Base-by-base conservation (phyloP, 768 basidiomycete genomes). In the Coprinellus micaceus region DNA sequence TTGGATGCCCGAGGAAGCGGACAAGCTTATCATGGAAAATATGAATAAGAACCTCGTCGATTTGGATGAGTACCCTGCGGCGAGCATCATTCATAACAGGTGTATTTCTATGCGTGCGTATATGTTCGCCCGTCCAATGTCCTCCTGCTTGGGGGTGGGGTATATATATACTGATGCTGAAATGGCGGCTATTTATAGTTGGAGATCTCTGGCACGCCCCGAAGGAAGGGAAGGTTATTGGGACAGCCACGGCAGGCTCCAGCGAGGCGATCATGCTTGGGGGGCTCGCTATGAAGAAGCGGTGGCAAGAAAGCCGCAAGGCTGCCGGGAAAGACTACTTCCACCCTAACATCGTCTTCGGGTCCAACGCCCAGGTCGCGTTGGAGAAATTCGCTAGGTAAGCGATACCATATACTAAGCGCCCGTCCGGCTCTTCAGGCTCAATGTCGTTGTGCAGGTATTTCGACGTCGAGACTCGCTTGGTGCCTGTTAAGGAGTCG, bases 241-340 rank as follows among this genome's bases (percentile, higher is more conserved):
- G 86, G 12, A 83, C 83, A 0, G 81, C 84, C 11, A 86, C 85
- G 10, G 83, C 83, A 4, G 85, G 85, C 2, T 82, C 80, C 3
- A 82, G 78, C 13, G 85, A 88, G 67, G 86, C 84, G 1, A 85
- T 86, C 68, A 82, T 84, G 79, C 81, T 88, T 9, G 84, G 82
- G n/a, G 85, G 84, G 13, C 69, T 88, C 1, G 85, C 86, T 0
- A 73, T 86, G 72, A 88, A 88, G 70, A 80, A 82, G 65, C 71
- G 77, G 25, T 88, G 85, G 86, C 85, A 81, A 77, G 79, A 80
- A 21, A 72, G 72, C 0, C 80, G 85, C 17, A 86, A 85, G 64
- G 75, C 77, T 22, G 82, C 80, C 26, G 79, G 81, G 40, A 80
- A 84, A 60, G 81, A 83, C 46, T 61, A 72, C 47, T 77, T 65